These are phyloP conservation scores for Agaricus blazei DNA, from an alignment of 768 basidiomycete species.

Conservation along the genomic window DNA sequence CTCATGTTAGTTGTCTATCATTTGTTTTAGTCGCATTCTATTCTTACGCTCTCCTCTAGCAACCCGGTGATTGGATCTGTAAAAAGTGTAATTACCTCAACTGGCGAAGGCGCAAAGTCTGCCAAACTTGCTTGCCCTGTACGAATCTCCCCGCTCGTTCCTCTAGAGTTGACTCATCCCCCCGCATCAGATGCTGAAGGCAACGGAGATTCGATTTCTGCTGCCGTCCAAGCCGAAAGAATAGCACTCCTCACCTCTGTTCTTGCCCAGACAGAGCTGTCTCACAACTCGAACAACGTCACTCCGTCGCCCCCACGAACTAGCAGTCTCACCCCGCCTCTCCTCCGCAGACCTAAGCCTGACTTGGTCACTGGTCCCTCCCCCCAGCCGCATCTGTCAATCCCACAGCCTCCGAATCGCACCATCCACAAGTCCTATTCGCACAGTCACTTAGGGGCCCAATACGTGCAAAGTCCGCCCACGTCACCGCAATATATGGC, in stretches of 20 bases:
- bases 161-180: not conserved
- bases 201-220: conserved; percentile 82
- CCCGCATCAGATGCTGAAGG: conserved; percentile 67
- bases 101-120: conserved; percentile 84
- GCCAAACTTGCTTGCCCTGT: conserved; percentile 87
- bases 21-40: conserved; percentile 14
- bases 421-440: conserved; percentile 49
- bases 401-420: conserved; percentile 9
- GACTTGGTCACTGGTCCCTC: conserved; percentile 24
- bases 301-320: conserved; percentile 27
- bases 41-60: conserved; percentile 27
- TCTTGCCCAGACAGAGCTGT: conserved; percentile 50
- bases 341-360: conserved; percentile 34
- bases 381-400: not conserved
- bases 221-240: conserved; percentile 80
- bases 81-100: conserved; percentile 83
- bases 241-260: conserved; percentile 76
- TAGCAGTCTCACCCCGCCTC: conserved; percentile 43
- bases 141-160: conserved; percentile 20
- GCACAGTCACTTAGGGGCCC: conserved; percentile 41
- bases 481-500: conserved; percentile 15
- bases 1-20: conserved; percentile 53
- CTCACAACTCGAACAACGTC: conserved; percentile 11
- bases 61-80: conserved; percentile 82
- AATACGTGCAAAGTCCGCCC: conserved; percentile 24